A percentile compares a stretch with the other conserved stretches of the same genome.
phyloP scores from a whole-genome alignment of 257 asterid genomes.

The Solanum stenotomum region DNA sequence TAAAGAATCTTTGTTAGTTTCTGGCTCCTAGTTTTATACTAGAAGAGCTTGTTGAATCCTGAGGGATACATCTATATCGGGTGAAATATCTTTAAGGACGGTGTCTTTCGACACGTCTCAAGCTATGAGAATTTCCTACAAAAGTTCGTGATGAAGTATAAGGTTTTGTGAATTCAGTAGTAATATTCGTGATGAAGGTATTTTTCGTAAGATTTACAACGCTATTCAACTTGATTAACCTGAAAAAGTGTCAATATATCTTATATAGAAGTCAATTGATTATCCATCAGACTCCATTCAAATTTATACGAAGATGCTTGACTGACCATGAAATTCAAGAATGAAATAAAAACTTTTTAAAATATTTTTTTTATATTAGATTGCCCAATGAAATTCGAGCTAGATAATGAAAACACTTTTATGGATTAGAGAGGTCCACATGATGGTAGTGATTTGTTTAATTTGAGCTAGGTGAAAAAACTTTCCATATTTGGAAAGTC shows the following conservation, averaged over 20 bases:
- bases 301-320: not conserved
- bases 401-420: slow-evolving; percentile 1
- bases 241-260: not conserved
- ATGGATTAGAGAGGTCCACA: slow-evolving; percentile 43
- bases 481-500: slow-evolving; percentile 37
- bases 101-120: too few species aligned
- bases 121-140: too few species aligned
- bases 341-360: not conserved
- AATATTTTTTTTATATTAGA: too few species aligned
- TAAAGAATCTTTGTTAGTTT: too few species aligned
- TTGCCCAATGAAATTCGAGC: not conserved
- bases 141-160: too few species aligned
- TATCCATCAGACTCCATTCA: fast-evolving
- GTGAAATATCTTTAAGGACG: too few species aligned
- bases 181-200: too few species aligned
- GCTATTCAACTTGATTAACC: not conserved
- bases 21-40: too few species aligned
- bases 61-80: too few species aligned
- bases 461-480: not conserved
- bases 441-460: slow-evolving; percentile 8
- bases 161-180: too few species aligned
- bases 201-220: too few species aligned
- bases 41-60: too few species aligned
- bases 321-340: fast-evolving
- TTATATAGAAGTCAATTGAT: not conserved